These are phyloP conservation scores for Murraya koenigii DNA, from an alignment of 345 rosid species.

Conservation along the genomic window DNA sequence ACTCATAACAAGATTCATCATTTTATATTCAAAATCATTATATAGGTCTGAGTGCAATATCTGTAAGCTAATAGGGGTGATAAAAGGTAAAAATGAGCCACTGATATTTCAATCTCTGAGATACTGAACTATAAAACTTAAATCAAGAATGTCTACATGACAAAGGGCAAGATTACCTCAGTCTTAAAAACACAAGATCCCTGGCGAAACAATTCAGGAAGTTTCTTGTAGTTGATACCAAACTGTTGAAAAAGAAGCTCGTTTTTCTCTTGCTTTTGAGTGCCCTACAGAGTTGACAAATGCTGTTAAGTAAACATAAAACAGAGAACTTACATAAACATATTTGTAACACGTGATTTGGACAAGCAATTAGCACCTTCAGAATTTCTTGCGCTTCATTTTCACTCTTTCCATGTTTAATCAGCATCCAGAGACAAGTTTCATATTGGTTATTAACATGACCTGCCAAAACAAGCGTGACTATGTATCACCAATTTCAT, in stretches of 20 bases:
- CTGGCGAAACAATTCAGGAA: conserved; percentile 74
- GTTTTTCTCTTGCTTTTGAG: conserved; percentile 76
- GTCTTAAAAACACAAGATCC: conserved; percentile 75
- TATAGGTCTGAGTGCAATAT: background rate
- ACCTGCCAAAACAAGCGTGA: conserved; percentile 43
- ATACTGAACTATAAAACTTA: background rate
- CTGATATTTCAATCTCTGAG: background rate
- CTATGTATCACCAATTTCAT: background rate
- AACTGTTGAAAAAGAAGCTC: conserved; percentile 80
- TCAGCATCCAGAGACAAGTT: conserved; percentile 78
- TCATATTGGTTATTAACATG: conserved; percentile 58
- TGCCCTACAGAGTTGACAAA: conserved; percentile 44
- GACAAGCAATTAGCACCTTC: conserved; percentile 38
- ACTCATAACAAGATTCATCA: background rate
- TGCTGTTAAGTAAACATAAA: background rate
- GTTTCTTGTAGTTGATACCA: conserved; percentile 69
- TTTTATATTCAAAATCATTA: background rate
- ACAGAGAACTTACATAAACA: background rate
- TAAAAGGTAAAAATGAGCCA: background rate
- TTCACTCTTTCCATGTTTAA: conserved; percentile 60
- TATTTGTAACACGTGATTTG: background rate
- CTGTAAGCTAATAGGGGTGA: background rate
- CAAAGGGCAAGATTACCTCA: conserved; percentile 43
- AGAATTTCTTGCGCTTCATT: conserved; percentile 59
- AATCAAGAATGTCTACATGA: background rate